These are phyloP conservation scores for Aspergillus coremiiformis DNA, from an alignment of 495 filamentous ascomycete genomes.

Conservation along the genomic window DNA sequence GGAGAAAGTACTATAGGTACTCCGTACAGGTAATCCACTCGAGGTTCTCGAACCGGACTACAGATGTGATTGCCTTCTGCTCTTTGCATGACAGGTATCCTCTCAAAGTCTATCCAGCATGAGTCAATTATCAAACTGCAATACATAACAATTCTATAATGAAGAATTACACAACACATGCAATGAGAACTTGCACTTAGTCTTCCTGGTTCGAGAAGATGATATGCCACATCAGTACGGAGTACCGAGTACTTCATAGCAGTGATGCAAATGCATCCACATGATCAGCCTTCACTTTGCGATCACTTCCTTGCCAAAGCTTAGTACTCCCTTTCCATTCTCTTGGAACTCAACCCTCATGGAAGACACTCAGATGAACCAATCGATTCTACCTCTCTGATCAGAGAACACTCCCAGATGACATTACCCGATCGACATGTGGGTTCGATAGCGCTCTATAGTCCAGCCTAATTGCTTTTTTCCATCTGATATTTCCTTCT, in stretches of 20 bases:
- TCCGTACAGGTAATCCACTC: not conserved
- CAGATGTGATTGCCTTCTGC: not conserved
- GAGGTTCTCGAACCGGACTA: not conserved
- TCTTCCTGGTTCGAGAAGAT: not conserved
- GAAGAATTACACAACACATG: not conserved
- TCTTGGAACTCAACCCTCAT: conserved; percentile 1
- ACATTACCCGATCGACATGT: not conserved
- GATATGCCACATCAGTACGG: not conserved
- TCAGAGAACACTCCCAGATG: conserved; percentile 1
- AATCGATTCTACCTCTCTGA: conserved; percentile 10
- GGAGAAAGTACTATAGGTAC: no score
- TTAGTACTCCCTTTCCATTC: conserved; percentile 10
- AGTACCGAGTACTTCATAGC: no score
- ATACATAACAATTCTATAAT: not conserved
- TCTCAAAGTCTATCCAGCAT: not conserved
- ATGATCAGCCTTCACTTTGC: conserved; percentile 1
- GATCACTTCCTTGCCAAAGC: conserved; percentile 4
- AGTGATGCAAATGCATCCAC: not conserved
- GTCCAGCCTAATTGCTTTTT: not conserved
- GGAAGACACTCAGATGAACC: conserved; percentile 5
- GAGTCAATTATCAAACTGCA: not conserved
- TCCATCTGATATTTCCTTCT: not conserved
- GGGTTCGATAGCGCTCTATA: conserved; percentile 1
- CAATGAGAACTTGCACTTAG: not conserved
- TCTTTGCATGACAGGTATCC: not conserved